A percentile compares a stretch with the other conserved stretches of the same genome.
These are phyloP conservation scores for Chaetomium sp. DNA, from an alignment of 2,329 filamentous ascomycete species.

Conservation along the genomic window DNA sequence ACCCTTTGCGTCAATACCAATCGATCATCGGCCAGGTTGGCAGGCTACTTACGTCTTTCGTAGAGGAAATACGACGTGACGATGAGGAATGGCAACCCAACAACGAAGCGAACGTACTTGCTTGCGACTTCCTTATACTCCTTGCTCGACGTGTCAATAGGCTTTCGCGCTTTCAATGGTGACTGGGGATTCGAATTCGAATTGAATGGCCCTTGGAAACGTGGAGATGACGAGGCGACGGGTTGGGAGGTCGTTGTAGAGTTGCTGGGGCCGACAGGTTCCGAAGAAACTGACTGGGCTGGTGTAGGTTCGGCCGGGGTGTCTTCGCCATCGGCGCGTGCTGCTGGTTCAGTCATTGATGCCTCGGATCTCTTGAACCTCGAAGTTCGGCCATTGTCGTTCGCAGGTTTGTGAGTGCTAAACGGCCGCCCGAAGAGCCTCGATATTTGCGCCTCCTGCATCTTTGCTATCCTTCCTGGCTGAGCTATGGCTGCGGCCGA, in stretches of 20 bases:
- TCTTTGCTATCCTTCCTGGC: not conserved
- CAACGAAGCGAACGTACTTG: slow-evolving; percentile 51
- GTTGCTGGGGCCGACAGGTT: not conserved
- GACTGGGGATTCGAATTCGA: not conserved
- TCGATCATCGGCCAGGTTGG: not conserved
- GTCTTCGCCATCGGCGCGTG: not conserved
- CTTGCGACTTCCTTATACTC: slow-evolving; percentile 50
- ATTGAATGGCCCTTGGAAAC: not conserved
- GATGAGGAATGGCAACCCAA: slow-evolving; percentile 56
- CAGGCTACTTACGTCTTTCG: slow-evolving; percentile 48
- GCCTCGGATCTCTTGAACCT: slow-evolving; percentile 11
- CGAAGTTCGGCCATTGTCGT: not conserved
- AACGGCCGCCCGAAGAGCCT: not conserved
- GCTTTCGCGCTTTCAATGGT: slow-evolving; percentile 23
- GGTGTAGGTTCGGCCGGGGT: not conserved
- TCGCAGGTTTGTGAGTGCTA: not conserved
- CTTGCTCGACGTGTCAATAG: slow-evolving; percentile 40
- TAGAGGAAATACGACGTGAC: slow-evolving; percentile 59
- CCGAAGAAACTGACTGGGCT: not conserved
- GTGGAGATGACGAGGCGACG: not conserved
- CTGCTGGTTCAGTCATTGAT: not conserved
- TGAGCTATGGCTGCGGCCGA: not conserved
- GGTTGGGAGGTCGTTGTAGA: not conserved
- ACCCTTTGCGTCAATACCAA: not conserved
- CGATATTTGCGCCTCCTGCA: not conserved